These are phyloP conservation scores for Spathaspora passalidarum DNA, from an alignment of 805 yeast species.

Conservation along the genomic window DNA sequence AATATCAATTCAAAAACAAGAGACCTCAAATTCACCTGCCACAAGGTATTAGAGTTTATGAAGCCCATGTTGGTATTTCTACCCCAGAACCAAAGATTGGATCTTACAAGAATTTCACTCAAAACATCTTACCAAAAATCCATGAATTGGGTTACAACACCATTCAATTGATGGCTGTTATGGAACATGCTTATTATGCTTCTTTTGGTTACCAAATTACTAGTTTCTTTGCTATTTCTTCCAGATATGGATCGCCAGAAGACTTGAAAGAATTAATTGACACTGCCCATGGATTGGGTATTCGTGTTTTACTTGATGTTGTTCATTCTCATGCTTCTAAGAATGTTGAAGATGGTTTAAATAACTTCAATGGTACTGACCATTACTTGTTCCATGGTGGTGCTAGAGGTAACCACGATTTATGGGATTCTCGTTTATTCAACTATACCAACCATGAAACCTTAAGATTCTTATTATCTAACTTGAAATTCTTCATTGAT, in stretches of 20 bases:
- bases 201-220: slow-evolving; percentile 98
- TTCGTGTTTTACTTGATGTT: slow-evolving; percentile 82
- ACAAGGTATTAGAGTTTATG: slow-evolving; percentile 70
- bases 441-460: slow-evolving; percentile 92
- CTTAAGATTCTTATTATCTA: slow-evolving; percentile 77
- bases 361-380: slow-evolving; percentile 92
- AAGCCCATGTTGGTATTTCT: slow-evolving; percentile 94
- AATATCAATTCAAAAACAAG: slow-evolving; percentile 57
- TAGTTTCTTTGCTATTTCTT: slow-evolving; percentile 83
- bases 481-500: slow-evolving; percentile 79
- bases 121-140: slow-evolving; percentile 78
- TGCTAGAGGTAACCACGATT: slow-evolving; percentile 80
- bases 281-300: slow-evolving; percentile 85
- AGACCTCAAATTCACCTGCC: slow-evolving; percentile 57
- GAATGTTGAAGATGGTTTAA: slow-evolving; percentile 90
- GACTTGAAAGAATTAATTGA: slow-evolving; percentile 88
- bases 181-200: slow-evolving; percentile 99
- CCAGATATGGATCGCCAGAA: slow-evolving; percentile 94
- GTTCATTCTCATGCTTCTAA: slow-evolving; percentile 97
- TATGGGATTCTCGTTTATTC: slow-evolving; percentile 96
- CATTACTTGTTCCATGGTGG: slow-evolving; percentile 94
- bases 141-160: slow-evolving; percentile 86
- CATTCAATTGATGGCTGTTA: slow-evolving; percentile 93
- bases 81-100: slow-evolving; percentile 86
- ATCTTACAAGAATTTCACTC: slow-evolving; percentile 79